Base-by-base conservation (phyloP, 2,329 filamentous ascomycete species). In the Orbilia quercus region DNA sequence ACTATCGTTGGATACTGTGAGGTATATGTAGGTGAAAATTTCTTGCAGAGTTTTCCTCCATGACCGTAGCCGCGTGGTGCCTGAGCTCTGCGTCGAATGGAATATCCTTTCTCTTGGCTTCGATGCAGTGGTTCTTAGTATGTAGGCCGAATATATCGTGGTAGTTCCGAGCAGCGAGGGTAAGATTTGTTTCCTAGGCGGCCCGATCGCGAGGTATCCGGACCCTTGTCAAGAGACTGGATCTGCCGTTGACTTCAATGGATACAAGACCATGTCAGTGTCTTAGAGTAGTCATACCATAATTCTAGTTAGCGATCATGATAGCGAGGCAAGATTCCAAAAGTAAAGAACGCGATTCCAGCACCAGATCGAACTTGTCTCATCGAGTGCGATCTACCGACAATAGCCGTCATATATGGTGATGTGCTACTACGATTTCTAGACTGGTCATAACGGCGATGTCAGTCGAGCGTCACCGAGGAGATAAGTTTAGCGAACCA, bases 1-100 rank as follows among this genome's bases (percentile, higher is more conserved):
- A 58, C 31, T 40, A 51, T 40, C n/a, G 12, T 47, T 23, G 9
- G 34, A 53, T 34, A 25, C 22, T 50, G 23, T 59, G 54, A 53
- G 34, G 12, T 40, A 47, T 59, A 45, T 25, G 18, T 18, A 53
- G n/a, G 18, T 22, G 40, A 62, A 69, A 69, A 47, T 31, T 62
- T 67, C 23, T 47, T 69, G 25, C 54, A 69, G 47, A 67, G 44
- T 42, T 67, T 67, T 69, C 22, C n/a, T 20, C 28, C 34, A n/a
- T n/a, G n/a, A n/a, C n/a, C n/a, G n/a, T n/a, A n/a, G n/a, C n/a
- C n/a, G n/a, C n/a, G 28, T 31, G 28, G 9, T 31, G 28, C 9
- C 28, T 31, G 28, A 31, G 28, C 31, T 45, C n/a, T n/a, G n/a
- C n/a, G n/a, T n/a, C n/a, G n/a, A n/a, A n/a, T n/a, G n/a, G n/a